A percentile compares a stretch with the other conserved stretches of the same genome.
phyloP scores from a whole-genome alignment of 768 basidiomycete species.

The Termitomyces sp. region DNA sequence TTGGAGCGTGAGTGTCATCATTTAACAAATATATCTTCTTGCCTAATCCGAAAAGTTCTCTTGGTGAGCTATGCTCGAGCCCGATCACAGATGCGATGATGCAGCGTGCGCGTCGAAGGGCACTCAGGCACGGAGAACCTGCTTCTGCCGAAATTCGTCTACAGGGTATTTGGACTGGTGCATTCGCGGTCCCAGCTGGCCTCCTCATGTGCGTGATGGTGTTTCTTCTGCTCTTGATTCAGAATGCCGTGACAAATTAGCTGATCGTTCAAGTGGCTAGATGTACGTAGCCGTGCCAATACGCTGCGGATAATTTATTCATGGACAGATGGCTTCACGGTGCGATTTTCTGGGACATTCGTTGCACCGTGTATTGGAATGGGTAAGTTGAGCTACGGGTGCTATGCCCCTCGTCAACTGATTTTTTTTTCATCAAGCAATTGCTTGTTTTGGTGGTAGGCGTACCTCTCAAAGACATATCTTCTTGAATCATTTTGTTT shows the following conservation, averaged over 20 bases:
- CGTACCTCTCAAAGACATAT: not conserved
- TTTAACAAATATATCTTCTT: not conserved
- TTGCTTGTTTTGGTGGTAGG: constrained; percentile 33
- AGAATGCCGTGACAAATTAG: not conserved
- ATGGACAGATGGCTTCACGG: constrained; percentile 28
- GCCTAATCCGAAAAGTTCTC: constrained; percentile 14
- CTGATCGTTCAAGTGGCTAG: not conserved
- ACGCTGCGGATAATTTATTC: not conserved
- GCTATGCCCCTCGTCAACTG: not conserved
- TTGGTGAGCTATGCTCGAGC: constrained; percentile 32
- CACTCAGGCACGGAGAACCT: constrained; percentile 18
- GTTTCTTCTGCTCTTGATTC: not conserved
- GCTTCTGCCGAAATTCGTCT: constrained; percentile 28
- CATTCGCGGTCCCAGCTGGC: constrained; percentile 28
- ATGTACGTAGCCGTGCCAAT: constrained; percentile 4
- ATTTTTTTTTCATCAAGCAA: constrained; percentile 14
- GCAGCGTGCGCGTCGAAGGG: constrained; percentile 25
- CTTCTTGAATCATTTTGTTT: not conserved
- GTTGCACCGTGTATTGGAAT: constrained; percentile 33
- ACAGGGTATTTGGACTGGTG: constrained; percentile 34
- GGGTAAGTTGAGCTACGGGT: constrained; percentile 18
- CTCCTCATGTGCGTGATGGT: constrained; percentile 24
- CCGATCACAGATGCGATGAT: constrained; percentile 32
- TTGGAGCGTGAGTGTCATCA: constrained; percentile 26
- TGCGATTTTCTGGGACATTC: constrained; percentile 28